These are phyloP conservation scores for Colletotrichum cuscutae DNA, from an alignment of 2,329 filamentous ascomycete species.

Conservation along the genomic window DNA sequence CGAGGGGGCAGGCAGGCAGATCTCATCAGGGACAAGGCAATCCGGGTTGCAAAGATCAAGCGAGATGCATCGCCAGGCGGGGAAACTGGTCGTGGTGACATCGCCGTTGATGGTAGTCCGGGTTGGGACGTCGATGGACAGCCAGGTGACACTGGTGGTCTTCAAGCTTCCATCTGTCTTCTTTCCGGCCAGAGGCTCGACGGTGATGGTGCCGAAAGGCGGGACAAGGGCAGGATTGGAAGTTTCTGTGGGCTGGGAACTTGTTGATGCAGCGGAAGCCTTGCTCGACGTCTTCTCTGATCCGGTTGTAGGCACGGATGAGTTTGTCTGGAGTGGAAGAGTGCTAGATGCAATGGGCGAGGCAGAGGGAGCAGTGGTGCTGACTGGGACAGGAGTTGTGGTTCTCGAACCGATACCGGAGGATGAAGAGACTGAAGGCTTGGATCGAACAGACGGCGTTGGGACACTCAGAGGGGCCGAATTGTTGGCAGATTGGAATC, in stretches of 20 bases:
- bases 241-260: neutral
- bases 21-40: slow-evolving; percentile 15
- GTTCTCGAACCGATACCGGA: neutral
- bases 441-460: neutral
- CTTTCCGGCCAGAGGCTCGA: slow-evolving; percentile 18
- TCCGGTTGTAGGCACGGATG: neutral
- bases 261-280: neutral
- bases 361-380: neutral
- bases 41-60: slow-evolving; percentile 3
- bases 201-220: slow-evolving; percentile 1
- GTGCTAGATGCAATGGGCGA: slow-evolving; percentile 13
- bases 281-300: neutral
- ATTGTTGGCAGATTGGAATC: neutral
- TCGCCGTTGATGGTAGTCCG: neutral
- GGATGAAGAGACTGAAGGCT: neutral
- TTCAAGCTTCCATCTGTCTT: slow-evolving; percentile 3
- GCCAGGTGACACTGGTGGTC: slow-evolving; percentile 26
- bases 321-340: slow-evolving; percentile 7
- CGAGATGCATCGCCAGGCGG: slow-evolving; percentile 27
- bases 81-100: neutral
- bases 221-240: neutral
- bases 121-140: slow-evolving; percentile 19
- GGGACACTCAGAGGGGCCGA: neutral
- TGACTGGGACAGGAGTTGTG: too few relatives aligned
- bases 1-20: neutral